These are phyloP conservation scores for Chaetothyriales sp. DNA, from an alignment of 2,329 filamentous ascomycete genomes.

Conservation along the genomic window DNA sequence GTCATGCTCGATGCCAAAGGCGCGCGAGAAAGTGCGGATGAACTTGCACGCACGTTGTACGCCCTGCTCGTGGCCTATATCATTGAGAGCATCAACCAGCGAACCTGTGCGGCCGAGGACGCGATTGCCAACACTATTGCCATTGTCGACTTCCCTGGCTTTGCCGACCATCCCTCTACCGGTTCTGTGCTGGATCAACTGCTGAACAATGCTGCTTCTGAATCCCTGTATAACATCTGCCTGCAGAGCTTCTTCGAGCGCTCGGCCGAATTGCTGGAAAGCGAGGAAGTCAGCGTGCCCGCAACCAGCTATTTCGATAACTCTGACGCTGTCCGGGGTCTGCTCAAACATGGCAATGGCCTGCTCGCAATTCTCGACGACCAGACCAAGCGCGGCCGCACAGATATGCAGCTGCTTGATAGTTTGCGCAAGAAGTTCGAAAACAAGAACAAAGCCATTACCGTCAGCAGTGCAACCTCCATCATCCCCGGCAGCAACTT, in stretches of 20 bases:
- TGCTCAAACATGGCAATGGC: conserved; percentile 85
- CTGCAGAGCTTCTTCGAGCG: conserved; percentile 92
- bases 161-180: conserved; percentile 69
- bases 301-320: conserved; percentile 97
- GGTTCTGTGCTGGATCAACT: conserved; percentile 80
- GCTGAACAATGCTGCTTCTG: conserved; percentile 83
- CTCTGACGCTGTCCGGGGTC: conserved; percentile 77
- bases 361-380: conserved; percentile 89
- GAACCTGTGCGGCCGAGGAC: conserved; percentile 73
- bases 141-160: conserved; percentile 91
- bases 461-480: conserved; percentile 57
- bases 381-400: conserved; percentile 77
- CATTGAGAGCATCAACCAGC: conserved; percentile 83
- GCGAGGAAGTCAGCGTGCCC: conserved; percentile 77
- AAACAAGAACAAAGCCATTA: conserved; percentile 81
- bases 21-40: conserved; percentile 80
- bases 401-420: conserved; percentile 79
- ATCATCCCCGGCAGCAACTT: conserved; percentile 81
- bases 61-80: conserved; percentile 86
- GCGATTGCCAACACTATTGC: conserved; percentile 85
- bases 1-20: conserved; percentile 92
- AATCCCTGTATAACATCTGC: conserved; percentile 83
- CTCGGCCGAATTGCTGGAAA: conserved; percentile 83
- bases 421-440: conserved; percentile 85
- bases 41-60: conserved; percentile 84